phyloP scores from a whole-genome alignment of 225 moss, liverwort and hornwort species.

The Antitrichia curtipendula region DNA sequence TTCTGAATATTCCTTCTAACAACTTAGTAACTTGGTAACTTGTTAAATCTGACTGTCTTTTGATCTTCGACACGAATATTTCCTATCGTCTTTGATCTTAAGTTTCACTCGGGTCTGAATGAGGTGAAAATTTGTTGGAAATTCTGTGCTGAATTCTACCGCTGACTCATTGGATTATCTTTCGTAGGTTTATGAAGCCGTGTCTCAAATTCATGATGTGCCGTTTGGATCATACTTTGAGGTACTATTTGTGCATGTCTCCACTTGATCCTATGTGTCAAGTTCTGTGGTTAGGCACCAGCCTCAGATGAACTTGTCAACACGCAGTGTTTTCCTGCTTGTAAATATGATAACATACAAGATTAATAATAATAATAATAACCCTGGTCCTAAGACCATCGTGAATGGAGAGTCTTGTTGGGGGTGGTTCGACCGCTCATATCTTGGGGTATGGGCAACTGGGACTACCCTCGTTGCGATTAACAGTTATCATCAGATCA shows the following conservation, averaged over 20 bases:
- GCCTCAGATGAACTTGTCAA: background rate
- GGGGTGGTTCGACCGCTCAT: background rate
- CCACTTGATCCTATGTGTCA: background rate
- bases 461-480: background rate
- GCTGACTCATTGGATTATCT: background rate
- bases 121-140: background rate
- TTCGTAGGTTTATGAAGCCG: conserved; percentile 64
- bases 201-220: conserved; percentile 75
- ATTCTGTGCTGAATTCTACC: background rate
- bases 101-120: background rate
- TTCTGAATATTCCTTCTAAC: background rate
- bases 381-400: background rate
- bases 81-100: background rate
- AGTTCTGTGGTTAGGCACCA: background rate
- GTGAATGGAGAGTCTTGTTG: background rate
- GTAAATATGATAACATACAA: background rate
- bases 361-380: background rate
- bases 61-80: background rate
- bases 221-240: conserved; percentile 91
- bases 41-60: background rate
- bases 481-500: background rate
- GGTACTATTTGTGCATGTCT: conserved; percentile 18
- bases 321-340: background rate
- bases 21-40: background rate
- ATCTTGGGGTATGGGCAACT: background rate